Conservation (phyloP, 331 rosid species). For the Spiraea crenata region DNA sequence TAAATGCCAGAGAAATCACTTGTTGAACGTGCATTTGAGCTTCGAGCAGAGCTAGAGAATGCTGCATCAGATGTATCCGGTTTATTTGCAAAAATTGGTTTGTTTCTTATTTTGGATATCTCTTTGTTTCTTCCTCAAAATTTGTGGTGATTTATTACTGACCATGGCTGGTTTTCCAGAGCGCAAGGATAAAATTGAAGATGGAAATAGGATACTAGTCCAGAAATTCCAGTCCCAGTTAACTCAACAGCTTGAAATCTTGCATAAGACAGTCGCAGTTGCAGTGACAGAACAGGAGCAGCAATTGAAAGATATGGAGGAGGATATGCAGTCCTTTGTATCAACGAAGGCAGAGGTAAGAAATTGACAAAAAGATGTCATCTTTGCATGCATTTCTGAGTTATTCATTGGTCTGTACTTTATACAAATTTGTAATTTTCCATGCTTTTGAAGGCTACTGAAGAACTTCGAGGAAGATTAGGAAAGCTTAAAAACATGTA, state of each 20-base stretch:
- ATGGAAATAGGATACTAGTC: slow-evolving; percentile 77
- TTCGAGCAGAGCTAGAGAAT: slow-evolving; percentile 83
- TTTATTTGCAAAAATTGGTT: slow-evolving; percentile 83
- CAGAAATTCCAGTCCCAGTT: slow-evolving; percentile 87
- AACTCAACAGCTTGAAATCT: slow-evolving; percentile 91
- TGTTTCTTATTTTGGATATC: slow-evolving; percentile 29
- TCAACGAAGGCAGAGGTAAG: slow-evolving; percentile 75
- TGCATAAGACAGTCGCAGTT: slow-evolving; percentile 92
- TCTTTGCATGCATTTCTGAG: slow-evolving; percentile 11
- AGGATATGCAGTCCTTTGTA: slow-evolving; percentile 94
- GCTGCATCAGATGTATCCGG: slow-evolving; percentile 89
- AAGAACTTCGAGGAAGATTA: slow-evolving; percentile 72
- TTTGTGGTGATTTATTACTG: slow-evolving; percentile 9
- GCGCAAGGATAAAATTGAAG: slow-evolving; percentile 94
- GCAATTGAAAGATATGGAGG: slow-evolving; percentile 92
- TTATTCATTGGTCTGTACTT: slow-evolving; percentile 1
- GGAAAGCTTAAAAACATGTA: slow-evolving; percentile 68
- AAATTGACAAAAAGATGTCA: slow-evolving; percentile 15
- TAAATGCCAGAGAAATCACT: slow-evolving; percentile 69
- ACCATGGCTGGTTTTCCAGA: slow-evolving; percentile 39
- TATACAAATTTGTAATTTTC: slow-evolving; percentile 17
- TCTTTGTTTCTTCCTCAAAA: slow-evolving; percentile 9
- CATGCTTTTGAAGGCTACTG: slow-evolving; percentile 72
- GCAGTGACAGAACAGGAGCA: slow-evolving; percentile 95
- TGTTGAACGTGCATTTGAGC: slow-evolving; percentile 75